Conservation (phyloP, 345 rosid species). For the Aegle marmelos region DNA sequence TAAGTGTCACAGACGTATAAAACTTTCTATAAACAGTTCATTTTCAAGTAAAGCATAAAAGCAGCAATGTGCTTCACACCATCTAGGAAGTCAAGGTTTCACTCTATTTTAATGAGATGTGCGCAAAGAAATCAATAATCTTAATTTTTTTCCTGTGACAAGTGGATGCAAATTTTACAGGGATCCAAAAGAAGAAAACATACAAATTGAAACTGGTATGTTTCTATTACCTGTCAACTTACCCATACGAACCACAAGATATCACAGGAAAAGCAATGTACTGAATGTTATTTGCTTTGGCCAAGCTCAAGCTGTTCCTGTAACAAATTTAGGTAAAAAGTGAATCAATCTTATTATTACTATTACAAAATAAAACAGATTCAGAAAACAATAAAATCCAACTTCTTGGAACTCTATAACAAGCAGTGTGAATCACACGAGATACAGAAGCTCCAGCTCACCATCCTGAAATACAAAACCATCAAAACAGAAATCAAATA, state of each 20-base stretch:
- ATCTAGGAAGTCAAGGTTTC: background rate
- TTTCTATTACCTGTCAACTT: background rate
- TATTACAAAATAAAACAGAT: background rate
- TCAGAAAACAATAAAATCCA: background rate
- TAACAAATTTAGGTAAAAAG: constrained; percentile 3
- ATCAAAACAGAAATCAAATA: background rate
- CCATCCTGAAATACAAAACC: no score
- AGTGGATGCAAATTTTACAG: background rate
- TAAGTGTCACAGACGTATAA: background rate
- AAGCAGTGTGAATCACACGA: constrained; percentile 67
- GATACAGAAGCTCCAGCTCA: no score
- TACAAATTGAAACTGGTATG: background rate
- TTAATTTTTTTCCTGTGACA: background rate
- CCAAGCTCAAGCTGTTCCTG: constrained; percentile 69
- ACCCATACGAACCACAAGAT: constrained; percentile 52
- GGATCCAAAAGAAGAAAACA: background rate
- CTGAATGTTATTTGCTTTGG: constrained; percentile 59
- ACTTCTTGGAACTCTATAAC: no score
- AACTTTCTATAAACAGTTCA: background rate
- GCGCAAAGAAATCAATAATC: background rate
- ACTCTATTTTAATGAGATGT: background rate
- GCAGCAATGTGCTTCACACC: background rate
- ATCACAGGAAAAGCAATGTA: constrained; percentile 86
- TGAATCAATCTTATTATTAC: background rate
- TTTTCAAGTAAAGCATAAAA: background rate